These are phyloP conservation scores for Colletotrichum cereale DNA, from an alignment of 2,329 filamentous ascomycete genomes.

Conservation along the genomic window DNA sequence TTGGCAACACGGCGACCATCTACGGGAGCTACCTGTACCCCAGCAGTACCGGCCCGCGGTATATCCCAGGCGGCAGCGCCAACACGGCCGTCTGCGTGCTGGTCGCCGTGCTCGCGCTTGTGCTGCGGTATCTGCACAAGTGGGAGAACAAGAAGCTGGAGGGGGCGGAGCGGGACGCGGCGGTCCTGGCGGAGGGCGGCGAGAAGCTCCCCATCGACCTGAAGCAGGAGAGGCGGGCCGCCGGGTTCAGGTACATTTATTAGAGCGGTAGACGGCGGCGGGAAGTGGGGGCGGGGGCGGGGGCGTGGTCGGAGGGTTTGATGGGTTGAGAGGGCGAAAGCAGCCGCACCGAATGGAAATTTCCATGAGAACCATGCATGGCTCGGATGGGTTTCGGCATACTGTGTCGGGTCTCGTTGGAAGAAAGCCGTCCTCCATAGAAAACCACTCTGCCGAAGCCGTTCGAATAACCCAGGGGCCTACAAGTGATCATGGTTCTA, in stretches of 20 bases:
- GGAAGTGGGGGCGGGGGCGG: too few relatives aligned
- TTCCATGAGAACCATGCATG: not conserved
- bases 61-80: slow-evolving; percentile 67
- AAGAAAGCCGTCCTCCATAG: not conserved
- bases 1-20: slow-evolving; percentile 70
- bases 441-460: not conserved
- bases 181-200: slow-evolving; percentile 40
- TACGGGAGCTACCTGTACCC: slow-evolving; percentile 62
- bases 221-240: slow-evolving; percentile 40
- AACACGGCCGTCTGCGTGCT: slow-evolving; percentile 74
- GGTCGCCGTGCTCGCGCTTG: slow-evolving; percentile 66
- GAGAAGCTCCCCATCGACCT: slow-evolving; percentile 16
- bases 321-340: not conserved
- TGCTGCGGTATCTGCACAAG: slow-evolving; percentile 65
- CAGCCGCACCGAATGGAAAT: not conserved
- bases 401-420: not conserved
- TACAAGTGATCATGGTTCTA: not conserved
- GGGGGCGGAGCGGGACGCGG: slow-evolving; percentile 51
- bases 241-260: slow-evolving; percentile 49
- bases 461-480: not conserved
- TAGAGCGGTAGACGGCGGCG: slow-evolving; percentile 25
- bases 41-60: slow-evolving; percentile 55
- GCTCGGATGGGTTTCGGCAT: not conserved
- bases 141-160: slow-evolving; percentile 73
- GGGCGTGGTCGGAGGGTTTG: too few relatives aligned